A percentile compares a stretch with the other conserved stretches of the same genome.
These are phyloP conservation scores for Galeopsis tetrahit DNA, from an alignment of 257 asterid genomes.

Conservation along the genomic window DNA sequence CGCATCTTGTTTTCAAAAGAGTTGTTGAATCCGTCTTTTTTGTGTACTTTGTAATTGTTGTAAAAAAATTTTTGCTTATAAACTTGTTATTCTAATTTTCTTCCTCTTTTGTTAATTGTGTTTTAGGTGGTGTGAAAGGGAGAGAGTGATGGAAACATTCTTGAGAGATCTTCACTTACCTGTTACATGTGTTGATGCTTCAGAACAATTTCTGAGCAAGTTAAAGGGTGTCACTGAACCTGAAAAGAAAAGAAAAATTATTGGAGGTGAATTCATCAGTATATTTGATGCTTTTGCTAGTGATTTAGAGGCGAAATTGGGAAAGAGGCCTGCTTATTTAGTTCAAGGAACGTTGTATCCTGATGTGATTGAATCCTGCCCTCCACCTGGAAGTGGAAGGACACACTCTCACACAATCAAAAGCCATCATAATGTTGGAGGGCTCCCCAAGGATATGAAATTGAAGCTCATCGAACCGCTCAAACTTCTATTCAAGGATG, in stretches of 20 bases:
- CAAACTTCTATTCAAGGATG: conserved; percentile 95
- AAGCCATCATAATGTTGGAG: conserved; percentile 97
- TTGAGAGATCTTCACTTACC: conserved; percentile 91
- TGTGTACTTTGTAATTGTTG: not conserved
- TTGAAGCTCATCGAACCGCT: conserved; percentile 92
- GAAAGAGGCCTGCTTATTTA: conserved; percentile 70
- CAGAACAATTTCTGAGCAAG: conserved; percentile 84
- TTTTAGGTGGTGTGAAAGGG: conserved; percentile 78
- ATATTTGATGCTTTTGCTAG: conserved; percentile 83
- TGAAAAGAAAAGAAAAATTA: conserved; percentile 90
- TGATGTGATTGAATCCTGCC: conserved; percentile 96
- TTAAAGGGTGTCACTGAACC: conserved; percentile 95
- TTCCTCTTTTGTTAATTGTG: not conserved
- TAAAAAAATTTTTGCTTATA: not conserved
- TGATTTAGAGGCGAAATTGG: conserved; percentile 68
- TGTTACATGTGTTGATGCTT: conserved; percentile 85
- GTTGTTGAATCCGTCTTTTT: not conserved
- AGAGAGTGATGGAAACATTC: conserved; percentile 90
- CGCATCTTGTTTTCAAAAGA: not conserved
- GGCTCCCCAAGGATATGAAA: conserved; percentile 98
- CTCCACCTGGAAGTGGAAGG: conserved; percentile 98
- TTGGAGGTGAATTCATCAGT: conserved; percentile 84
- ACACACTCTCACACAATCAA: conserved; percentile 98
- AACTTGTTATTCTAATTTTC: conserved; percentile 5
- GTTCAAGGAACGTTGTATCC: conserved; percentile 99